These are phyloP conservation scores for Pterocarpus macrocarpus DNA, from an alignment of 306 rosid genomes.

Conservation along the genomic window DNA sequence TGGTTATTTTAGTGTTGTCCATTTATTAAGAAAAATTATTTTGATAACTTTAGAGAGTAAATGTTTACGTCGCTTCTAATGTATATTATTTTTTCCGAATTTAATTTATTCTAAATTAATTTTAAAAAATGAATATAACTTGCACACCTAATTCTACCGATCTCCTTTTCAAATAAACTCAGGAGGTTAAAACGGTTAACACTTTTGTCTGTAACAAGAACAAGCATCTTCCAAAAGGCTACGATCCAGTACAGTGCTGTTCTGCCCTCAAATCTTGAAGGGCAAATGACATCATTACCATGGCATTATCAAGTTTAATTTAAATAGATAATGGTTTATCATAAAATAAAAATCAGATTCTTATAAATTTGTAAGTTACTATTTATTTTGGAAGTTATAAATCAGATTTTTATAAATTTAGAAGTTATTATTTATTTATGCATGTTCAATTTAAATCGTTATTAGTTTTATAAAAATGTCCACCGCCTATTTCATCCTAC, in stretches of 20 bases:
- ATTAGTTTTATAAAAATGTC: not conserved
- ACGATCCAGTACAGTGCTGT: not conserved
- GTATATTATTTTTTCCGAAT: too few species aligned
- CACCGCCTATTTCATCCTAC: not conserved
- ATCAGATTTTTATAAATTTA: not conserved
- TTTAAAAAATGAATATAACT: not conserved
- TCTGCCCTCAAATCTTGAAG: not conserved
- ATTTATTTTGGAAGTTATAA: not conserved
- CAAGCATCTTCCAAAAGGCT: not conserved
- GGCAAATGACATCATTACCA: too few species aligned
- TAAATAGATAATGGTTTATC: too few species aligned
- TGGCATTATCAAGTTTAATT: too few species aligned
- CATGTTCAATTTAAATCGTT: not conserved
- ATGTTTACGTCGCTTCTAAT: too few species aligned
- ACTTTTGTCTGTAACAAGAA: not conserved
- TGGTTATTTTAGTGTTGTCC: not conserved
- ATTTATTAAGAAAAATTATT: not conserved
- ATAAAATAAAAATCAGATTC: too few species aligned
- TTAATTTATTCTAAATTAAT: not conserved
- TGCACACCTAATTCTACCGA: not conserved
- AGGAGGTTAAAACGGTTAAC: not conserved
- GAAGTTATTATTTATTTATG: not conserved
- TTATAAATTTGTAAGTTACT: too few species aligned
- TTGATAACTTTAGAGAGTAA: too few species aligned
- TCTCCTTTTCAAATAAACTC: not conserved